Base-by-base conservation (phyloP, 805 yeast species). In the Saitoella complicata region DNA sequence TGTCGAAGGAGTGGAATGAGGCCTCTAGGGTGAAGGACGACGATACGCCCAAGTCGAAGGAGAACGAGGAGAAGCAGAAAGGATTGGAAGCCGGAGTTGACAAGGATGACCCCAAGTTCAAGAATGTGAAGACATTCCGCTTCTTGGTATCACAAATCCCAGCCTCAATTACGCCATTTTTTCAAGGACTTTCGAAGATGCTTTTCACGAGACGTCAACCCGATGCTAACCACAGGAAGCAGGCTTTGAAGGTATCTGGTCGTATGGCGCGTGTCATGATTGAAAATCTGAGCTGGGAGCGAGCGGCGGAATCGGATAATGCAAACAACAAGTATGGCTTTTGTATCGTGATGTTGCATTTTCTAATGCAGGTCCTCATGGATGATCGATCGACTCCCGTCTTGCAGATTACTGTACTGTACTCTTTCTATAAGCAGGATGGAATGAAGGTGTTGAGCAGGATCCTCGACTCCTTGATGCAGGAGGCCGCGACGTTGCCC, bases 361-460 rank as follows among this genome's bases (percentile, higher is more conserved):
- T 12, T 7, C 32, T 10, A 1, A 10, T 30, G 41, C 5, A 32
- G 43, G 49, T 46, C 30, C 38, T 37, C 30, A 44, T 46, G 38
- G 37, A 39, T 31, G 53, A 50, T 39, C 42, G 11, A 33, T 10
- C 10, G 11, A 7, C 49, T 8, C 41, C 49, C 7, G 42, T 40
- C 34, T 12, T 49, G 9, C 49, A 45, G 13, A 50, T 49, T 6
- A 46, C 46, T 13, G 56, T 56, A 3, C 55, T 56, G 40, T 53
- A 56, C 11, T 51, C 53, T 45, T 59, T 58, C 48, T 53, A 57
- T 40, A 56, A 58, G 39, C 44, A 39, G 11, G 55, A 58, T 11
- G 63, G 63, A 2, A 39, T 59, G 29, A 47, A 53, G 37, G 39
- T 43, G 11, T 36, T 59, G 32, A 39, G 52, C 33, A 47, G 48